phyloP scores from a whole-genome alignment of 1,139 yeast species.

The Magnusiomyces suaveolens region DNA sequence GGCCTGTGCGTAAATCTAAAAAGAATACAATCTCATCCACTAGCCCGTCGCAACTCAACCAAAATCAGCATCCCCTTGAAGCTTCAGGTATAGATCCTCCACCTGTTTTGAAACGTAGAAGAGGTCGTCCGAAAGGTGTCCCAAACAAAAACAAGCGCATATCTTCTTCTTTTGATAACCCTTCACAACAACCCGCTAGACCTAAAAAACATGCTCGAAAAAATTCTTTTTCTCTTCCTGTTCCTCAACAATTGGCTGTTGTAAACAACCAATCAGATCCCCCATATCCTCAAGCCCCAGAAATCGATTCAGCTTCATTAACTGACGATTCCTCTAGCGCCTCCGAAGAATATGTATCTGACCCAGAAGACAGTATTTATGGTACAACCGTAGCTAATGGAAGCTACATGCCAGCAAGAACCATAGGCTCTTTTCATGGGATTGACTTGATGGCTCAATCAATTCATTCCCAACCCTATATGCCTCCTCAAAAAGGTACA shows the following conservation, averaged over 20 bases:
- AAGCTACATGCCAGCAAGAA: background rate
- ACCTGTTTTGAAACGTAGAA: slow-evolving; percentile 15
- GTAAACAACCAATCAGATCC: background rate
- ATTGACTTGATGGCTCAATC: slow-evolving; percentile 1
- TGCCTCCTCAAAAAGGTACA: background rate
- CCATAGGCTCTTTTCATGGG: background rate
- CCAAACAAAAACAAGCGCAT: background rate
- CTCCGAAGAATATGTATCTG: slow-evolving; percentile 7
- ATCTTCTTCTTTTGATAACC: slow-evolving; percentile 12
- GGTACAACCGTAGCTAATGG: background rate
- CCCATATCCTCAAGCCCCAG: background rate
- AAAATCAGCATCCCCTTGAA: background rate
- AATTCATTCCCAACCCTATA: slow-evolving; percentile 3
- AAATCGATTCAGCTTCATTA: slow-evolving; percentile 1
- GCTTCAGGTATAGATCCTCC: background rate
- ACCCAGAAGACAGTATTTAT: background rate
- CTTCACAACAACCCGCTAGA: background rate
- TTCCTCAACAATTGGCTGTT: background rate
- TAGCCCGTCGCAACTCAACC: background rate
- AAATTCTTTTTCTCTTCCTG: slow-evolving; percentile 15
- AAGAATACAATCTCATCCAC: background rate
- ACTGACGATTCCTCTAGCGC: slow-evolving; percentile 4
- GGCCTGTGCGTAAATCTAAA: slow-evolving; percentile 6
- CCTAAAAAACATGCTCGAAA: slow-evolving; percentile 16
- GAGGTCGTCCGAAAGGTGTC: slow-evolving; percentile 12